A percentile compares a stretch with the other conserved stretches of the same genome.
Evolutionary conservation across 2,329 filamentous ascomycete species (phyloP).

Genomic region (Clonostachys byssicola): DNA sequence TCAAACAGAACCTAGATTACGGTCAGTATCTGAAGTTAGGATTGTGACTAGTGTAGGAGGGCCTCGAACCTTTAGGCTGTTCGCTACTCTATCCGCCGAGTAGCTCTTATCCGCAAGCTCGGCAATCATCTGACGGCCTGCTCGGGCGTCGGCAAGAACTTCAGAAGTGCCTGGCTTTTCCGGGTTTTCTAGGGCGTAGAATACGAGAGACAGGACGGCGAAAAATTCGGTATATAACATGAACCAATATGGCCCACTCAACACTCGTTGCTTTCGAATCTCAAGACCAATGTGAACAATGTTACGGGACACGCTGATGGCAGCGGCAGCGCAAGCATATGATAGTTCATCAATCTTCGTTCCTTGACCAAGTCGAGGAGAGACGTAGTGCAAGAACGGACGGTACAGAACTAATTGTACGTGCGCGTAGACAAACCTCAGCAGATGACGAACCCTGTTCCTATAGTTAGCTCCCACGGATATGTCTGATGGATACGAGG

Average conservation of each 20-base stretch:
- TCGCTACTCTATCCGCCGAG: conserved; percentile 82
- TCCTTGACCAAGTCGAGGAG: conserved; percentile 52
- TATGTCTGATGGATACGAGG: background rate
- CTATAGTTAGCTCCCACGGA: background rate
- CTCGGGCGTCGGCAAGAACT: conserved; percentile 78
- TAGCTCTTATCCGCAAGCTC: conserved; percentile 78
- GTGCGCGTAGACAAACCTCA: conserved; percentile 77
- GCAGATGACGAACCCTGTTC: conserved; percentile 62
- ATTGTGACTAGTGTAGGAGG: background rate
- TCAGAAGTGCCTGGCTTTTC: conserved; percentile 71
- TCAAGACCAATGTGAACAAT: conserved; percentile 78
- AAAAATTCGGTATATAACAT: conserved; percentile 83
- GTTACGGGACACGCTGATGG: conserved; percentile 61
- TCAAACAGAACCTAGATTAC: conserved; percentile 69
- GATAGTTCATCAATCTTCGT: conserved; percentile 69
- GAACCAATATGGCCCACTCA: conserved; percentile 86
- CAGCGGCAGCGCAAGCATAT: conserved; percentile 66
- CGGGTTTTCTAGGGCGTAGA: conserved; percentile 77
- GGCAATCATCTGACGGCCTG: conserved; percentile 78
- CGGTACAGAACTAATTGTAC: conserved; percentile 80
- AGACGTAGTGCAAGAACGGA: conserved; percentile 81
- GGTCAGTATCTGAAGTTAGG: conserved; percentile 2
- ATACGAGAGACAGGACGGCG: conserved; percentile 73
- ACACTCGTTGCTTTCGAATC: conserved; percentile 68
- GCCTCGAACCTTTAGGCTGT: conserved; percentile 65